phyloP scores from a whole-genome alignment of 2,329 filamentous ascomycete species.

The Scedosporium minutisporum region DNA sequence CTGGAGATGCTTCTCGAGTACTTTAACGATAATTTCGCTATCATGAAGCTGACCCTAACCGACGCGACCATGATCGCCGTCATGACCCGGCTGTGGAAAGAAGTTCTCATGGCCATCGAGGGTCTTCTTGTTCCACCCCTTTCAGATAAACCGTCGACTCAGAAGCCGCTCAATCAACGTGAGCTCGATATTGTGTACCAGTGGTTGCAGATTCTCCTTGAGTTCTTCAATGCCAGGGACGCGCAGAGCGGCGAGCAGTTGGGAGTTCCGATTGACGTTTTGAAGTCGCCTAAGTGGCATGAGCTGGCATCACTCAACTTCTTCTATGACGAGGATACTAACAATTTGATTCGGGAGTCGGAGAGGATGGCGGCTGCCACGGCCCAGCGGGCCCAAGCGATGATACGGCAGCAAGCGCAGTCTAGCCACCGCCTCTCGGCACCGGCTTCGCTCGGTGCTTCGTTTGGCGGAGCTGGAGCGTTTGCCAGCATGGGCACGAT shows the following conservation, averaged over 20 bases:
- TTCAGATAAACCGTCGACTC: conserved; percentile 84
- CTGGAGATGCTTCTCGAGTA: conserved; percentile 82
- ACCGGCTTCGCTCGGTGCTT: conserved; percentile 37
- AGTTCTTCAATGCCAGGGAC: conserved; percentile 90
- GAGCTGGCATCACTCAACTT: conserved; percentile 94
- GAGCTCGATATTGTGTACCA: conserved; percentile 92
- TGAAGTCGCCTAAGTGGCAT: conserved; percentile 97
- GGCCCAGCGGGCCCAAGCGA: conserved; percentile 62
- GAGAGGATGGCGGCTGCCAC: conserved; percentile 91
- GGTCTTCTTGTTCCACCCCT: conserved; percentile 82
- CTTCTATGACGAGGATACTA: conserved; percentile 93
- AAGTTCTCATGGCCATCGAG: conserved; percentile 87
- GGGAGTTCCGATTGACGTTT: conserved; percentile 79
- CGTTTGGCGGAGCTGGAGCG: conserved; percentile 21
- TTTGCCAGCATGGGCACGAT: conserved; percentile 63
- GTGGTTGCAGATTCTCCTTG: conserved; percentile 83
- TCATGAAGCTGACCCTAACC: conserved; percentile 95
- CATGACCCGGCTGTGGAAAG: conserved; percentile 97
- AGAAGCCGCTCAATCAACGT: conserved; percentile 72
- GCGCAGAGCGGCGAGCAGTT: conserved; percentile 71
- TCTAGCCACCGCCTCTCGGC: conserved; percentile 60
- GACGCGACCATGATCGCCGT: conserved; percentile 96
- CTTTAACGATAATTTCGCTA: conserved; percentile 97
- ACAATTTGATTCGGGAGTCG: conserved; percentile 86
- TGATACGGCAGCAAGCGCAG: conserved; percentile 39